phyloP scores from a whole-genome alignment of 768 basidiomycete species.

The Russula olivacea region DNA sequence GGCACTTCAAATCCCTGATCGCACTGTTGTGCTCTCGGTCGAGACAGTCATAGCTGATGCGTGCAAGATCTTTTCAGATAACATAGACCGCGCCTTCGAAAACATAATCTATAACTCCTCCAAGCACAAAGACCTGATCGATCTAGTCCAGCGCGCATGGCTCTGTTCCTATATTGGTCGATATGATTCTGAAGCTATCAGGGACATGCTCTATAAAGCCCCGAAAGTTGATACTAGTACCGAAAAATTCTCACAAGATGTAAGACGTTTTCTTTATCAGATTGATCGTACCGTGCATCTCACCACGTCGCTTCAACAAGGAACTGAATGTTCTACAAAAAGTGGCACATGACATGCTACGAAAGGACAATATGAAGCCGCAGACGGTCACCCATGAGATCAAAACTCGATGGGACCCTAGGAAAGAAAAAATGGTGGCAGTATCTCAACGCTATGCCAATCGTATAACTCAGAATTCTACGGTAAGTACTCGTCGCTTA shows the following conservation, averaged over 20 bases:
- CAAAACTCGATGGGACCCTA: conserved; percentile 12
- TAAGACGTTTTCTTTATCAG: conserved; percentile 26
- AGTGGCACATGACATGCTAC: conserved; percentile 11
- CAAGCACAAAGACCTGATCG: conserved; percentile 16
- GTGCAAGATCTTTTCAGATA: conserved; percentile 23
- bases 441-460: conserved; percentile 18
- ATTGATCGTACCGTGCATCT: not conserved
- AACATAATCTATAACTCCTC: conserved; percentile 17
- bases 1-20: conserved; percentile 35
- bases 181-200: conserved; percentile 33
- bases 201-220: conserved; percentile 39
- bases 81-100: conserved; percentile 27
- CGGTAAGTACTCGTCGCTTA: not conserved
- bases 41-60: conserved; percentile 28
- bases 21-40: conserved; percentile 41
- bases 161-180: conserved; percentile 35
- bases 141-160: conserved; percentile 31
- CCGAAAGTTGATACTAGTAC: conserved; percentile 39
- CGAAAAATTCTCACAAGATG: conserved; percentile 32
- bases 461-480: not conserved
- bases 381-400: conserved; percentile 12
- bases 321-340: conserved; percentile 15
- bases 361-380: conserved; percentile 15
- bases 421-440: conserved; percentile 15
- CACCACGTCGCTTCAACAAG: not conserved